These are phyloP conservation scores for Helminthosporium solani DNA, from an alignment of 2,329 filamentous ascomycete genomes.

Conservation along the genomic window DNA sequence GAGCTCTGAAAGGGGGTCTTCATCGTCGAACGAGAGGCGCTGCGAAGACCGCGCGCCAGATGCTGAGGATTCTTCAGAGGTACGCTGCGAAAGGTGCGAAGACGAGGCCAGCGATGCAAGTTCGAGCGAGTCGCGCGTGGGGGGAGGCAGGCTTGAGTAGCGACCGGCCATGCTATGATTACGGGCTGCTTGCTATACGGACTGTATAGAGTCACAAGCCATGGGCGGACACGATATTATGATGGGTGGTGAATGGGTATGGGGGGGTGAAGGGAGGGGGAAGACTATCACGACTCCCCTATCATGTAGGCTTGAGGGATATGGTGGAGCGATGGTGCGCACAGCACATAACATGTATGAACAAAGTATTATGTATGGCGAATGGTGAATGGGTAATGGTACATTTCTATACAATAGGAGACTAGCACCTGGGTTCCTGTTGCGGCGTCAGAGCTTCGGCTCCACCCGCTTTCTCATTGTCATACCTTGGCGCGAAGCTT, in stretches of 20 bases:
- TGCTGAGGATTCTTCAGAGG: conserved; percentile 70
- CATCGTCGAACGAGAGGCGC: conserved; percentile 81
- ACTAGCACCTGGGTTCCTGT: too few relatives aligned
- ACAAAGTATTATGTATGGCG: conserved; percentile 8
- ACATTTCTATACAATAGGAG: too few relatives aligned
- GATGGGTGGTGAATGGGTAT: not conserved
- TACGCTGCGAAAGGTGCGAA: conserved; percentile 64
- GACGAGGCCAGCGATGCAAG: conserved; percentile 91
- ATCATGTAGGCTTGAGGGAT: conserved; percentile 1
- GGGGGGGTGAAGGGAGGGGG: too few relatives aligned
- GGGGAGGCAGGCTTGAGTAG: conserved; percentile 40
- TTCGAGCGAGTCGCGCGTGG: conserved; percentile 87
- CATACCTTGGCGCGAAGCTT: conserved; percentile 3
- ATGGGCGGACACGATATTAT: conserved; percentile 18
- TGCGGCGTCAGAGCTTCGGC: conserved; percentile 4
- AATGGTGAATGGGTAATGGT: too few relatives aligned
- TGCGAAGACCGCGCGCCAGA: conserved; percentile 93
- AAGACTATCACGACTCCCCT: conserved; percentile 15
- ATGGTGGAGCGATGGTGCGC: too few relatives aligned
- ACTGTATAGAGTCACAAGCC: conserved; percentile 26
- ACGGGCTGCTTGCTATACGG: too few relatives aligned
- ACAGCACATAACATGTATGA: too few relatives aligned
- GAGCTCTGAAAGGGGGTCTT: conserved; percentile 68
- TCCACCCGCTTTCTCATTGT: too few relatives aligned
- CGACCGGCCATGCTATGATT: conserved; percentile 40